Evolutionary conservation across 257 asterid genomes (phyloP).

Genomic region (Penstemon davidsonii): DNA sequence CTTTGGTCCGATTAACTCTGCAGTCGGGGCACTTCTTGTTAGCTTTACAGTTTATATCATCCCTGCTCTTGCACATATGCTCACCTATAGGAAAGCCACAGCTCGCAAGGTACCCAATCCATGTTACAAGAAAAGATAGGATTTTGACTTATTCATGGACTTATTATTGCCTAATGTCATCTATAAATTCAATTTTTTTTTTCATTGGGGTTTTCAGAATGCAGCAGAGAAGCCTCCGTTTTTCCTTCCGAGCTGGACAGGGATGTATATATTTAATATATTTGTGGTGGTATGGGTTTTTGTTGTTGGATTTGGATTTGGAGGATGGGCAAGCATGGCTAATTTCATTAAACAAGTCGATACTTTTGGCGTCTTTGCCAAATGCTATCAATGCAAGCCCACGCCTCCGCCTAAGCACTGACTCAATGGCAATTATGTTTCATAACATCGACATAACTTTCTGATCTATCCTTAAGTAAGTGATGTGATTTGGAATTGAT

Average conservation of each 20-base stretch:
- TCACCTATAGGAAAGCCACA: slow-evolving; percentile 70
- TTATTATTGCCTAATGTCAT: not conserved
- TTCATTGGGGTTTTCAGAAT: slow-evolving; percentile 48
- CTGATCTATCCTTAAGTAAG: no score
- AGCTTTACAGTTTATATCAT: slow-evolving; percentile 93
- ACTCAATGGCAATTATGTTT: no score
- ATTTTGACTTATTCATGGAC: not conserved
- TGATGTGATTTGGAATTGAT: no score
- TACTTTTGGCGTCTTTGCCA: slow-evolving; percentile 93
- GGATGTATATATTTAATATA: slow-evolving; percentile 65
- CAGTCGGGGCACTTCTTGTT: slow-evolving; percentile 91
- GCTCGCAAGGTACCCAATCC: slow-evolving; percentile 66
- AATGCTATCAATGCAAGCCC: slow-evolving; percentile 89
- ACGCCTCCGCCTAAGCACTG: slow-evolving; percentile 25
- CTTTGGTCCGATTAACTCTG: slow-evolving; percentile 91
- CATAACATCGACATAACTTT: no score
- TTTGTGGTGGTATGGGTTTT: slow-evolving; percentile 74
- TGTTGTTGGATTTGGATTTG: slow-evolving; percentile 89
- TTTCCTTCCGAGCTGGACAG: slow-evolving; percentile 85
- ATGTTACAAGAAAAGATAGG: no score
- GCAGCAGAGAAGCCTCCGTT: slow-evolving; percentile 95
- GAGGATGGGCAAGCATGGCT: slow-evolving; percentile 96
- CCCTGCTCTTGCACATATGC: slow-evolving; percentile 91
- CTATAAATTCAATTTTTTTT: not conserved
- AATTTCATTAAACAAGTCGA: slow-evolving; percentile 74